A percentile compares a stretch with the other conserved stretches of the same genome.
Evolutionary conservation across 2,329 filamentous ascomycete genomes (phyloP).

Genomic region (Stagonosporopsis cucurbitacearum): DNA sequence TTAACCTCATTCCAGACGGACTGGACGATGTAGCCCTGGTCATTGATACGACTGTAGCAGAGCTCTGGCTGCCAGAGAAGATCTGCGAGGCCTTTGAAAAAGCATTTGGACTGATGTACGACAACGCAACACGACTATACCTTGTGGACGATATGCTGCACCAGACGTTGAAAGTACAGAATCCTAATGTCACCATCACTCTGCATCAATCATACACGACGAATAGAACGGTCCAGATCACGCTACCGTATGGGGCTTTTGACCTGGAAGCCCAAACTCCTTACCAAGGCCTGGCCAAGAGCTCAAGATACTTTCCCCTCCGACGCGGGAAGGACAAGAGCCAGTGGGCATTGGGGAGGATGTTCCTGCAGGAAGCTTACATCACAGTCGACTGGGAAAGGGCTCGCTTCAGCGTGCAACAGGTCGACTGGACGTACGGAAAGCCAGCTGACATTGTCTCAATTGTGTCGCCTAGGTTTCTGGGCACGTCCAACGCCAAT

Average conservation of each 20-base stretch:
- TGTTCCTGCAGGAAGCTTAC: slow-evolving; percentile 73
- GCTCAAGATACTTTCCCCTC: slow-evolving; percentile 71
- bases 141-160: slow-evolving; percentile 65
- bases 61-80: slow-evolving; percentile 56
- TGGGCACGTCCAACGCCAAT: slow-evolving; percentile 2
- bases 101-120: slow-evolving; percentile 69
- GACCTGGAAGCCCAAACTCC: slow-evolving; percentile 55
- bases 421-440: slow-evolving; percentile 44
- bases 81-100: slow-evolving; percentile 70
- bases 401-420: slow-evolving; percentile 55
- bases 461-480: slow-evolving; percentile 42
- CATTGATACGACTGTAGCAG: slow-evolving; percentile 58
- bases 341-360: slow-evolving; percentile 68
- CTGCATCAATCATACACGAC: slow-evolving; percentile 48
- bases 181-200: slow-evolving; percentile 54
- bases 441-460: slow-evolving; percentile 37
- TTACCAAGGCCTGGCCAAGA: slow-evolving; percentile 64
- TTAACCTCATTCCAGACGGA: slow-evolving; percentile 42
- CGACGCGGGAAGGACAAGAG: slow-evolving; percentile 61
- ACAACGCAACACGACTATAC: slow-evolving; percentile 69
- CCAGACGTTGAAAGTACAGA: slow-evolving; percentile 55
- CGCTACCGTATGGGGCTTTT: slow-evolving; percentile 58
- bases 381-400: slow-evolving; percentile 58
- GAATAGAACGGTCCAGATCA: slow-evolving; percentile 52
- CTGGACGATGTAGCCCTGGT: slow-evolving; percentile 50